A percentile compares a stretch with the other conserved stretches of the same genome.
Conservation (phyloP, 2,329 filamentous ascomycete species). For the Ascocoryne sarcoides region DNA sequence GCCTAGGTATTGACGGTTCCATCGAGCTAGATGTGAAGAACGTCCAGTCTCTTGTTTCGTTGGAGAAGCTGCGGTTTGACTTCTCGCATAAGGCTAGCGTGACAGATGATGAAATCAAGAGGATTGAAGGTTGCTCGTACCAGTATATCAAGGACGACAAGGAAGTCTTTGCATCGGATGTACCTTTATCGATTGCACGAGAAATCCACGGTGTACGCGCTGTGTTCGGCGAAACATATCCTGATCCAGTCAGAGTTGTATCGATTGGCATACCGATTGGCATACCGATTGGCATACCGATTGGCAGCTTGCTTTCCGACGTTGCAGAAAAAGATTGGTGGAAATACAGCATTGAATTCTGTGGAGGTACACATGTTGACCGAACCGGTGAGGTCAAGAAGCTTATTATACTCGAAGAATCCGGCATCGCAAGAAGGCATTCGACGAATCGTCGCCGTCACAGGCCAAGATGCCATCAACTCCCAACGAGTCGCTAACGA, state of each 20-base stretch:
- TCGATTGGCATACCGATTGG: constrained; percentile 88
- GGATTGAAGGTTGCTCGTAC: constrained; percentile 80
- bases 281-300: constrained; percentile 81
- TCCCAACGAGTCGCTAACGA: constrained; percentile 70
- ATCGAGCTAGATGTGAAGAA: constrained; percentile 90
- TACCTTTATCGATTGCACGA: constrained; percentile 71
- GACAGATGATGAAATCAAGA: constrained; percentile 68
- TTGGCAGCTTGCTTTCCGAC: constrained; percentile 77
- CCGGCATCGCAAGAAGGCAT: constrained; percentile 97
- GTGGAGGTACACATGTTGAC: constrained; percentile 91
- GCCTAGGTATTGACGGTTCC: constrained; percentile 76
- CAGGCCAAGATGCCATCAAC: constrained; percentile 75
- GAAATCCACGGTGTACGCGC: constrained; percentile 86
- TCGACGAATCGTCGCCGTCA: constrained; percentile 89
- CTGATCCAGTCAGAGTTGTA: constrained; percentile 92
- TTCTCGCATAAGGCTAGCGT: constrained; percentile 87
- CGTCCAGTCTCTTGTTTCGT: constrained; percentile 85
- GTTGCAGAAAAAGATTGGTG: constrained; percentile 78
- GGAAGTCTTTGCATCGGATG: constrained; percentile 77
- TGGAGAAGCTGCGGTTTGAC: constrained; percentile 96
- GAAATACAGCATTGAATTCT: constrained; percentile 90
- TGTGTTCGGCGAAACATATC: constrained; percentile 97
- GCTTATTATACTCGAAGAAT: constrained; percentile 85
- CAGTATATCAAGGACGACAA: constrained; percentile 79
- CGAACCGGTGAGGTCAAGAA: constrained; percentile 93